Conservation (phyloP, 192 early-diverging fungal species). For the Coemansia sp. region DNA sequence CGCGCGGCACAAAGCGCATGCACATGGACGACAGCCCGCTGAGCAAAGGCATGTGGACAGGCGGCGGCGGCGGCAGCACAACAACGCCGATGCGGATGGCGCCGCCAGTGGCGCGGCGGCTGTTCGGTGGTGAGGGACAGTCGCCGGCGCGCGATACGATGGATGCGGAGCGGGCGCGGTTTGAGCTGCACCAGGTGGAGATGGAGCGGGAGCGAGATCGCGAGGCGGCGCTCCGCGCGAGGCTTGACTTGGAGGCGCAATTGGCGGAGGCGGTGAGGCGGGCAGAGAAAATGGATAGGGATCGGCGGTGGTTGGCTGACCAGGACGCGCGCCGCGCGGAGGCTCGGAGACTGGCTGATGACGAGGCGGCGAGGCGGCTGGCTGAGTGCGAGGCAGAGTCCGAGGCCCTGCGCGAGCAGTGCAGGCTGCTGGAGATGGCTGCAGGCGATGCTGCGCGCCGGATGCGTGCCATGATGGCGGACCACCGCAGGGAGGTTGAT, state of each 20-base stretch:
- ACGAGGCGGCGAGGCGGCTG: constrained; percentile 34
- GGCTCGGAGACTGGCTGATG: constrained; percentile 55
- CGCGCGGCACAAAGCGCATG: constrained; percentile 36
- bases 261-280: constrained; percentile 45
- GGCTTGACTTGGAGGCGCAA: constrained; percentile 27
- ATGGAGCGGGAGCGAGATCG: constrained; percentile 37
- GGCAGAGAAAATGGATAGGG: constrained; percentile 62
- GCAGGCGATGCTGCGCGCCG: constrained; percentile 3
- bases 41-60: constrained; percentile 5
- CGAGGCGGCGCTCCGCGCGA: constrained; percentile 25
- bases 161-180: constrained; percentile 32
- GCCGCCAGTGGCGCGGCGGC: background rate
- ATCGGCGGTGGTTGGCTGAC: constrained; percentile 61
- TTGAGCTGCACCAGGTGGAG: constrained; percentile 41
- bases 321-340: constrained; percentile 55
- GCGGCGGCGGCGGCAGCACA: constrained; percentile 13
- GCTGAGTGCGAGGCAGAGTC: constrained; percentile 41
- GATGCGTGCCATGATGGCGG: background rate
- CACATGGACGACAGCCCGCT: constrained; percentile 32
- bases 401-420: constrained; percentile 1
- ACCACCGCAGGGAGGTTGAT: background rate
- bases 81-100: too few relatives aligned
- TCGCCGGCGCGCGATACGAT: background rate
- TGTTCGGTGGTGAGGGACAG: too few relatives aligned
- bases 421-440: constrained; percentile 2